Conservation (phyloP, 106 monocot genomes). For the Dendrobium chrysotoxum region DNA sequence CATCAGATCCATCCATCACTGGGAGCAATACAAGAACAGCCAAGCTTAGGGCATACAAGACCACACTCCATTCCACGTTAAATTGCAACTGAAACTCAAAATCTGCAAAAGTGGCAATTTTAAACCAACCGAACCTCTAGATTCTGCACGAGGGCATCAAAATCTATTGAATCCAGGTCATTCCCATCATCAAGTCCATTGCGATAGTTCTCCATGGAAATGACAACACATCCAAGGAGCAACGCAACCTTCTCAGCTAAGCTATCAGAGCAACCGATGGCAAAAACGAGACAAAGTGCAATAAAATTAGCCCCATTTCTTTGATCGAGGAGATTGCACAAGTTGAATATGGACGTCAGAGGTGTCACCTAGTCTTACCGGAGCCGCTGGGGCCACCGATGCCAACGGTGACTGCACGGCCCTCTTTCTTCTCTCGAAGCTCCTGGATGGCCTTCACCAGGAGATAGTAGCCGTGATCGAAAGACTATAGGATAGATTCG, state of each 20-base stretch:
- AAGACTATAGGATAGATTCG: constrained; percentile 34
- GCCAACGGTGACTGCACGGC: constrained; percentile 71
- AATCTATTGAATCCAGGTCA: constrained; percentile 80
- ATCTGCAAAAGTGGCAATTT: not conserved
- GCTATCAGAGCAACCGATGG: constrained; percentile 23
- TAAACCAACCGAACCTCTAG: constrained; percentile 49
- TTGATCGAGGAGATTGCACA: not conserved
- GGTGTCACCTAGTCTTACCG: constrained; percentile 80
- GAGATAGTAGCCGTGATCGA: constrained; percentile 95
- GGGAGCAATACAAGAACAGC: not conserved
- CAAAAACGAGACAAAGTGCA: not conserved
- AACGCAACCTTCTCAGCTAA: constrained; percentile 96
- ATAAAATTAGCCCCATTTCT: not conserved
- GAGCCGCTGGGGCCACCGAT: constrained; percentile 98
- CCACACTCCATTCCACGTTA: not conserved
- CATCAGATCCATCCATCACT: not conserved
- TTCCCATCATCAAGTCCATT: constrained; percentile 72
- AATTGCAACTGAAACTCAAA: constrained; percentile 2
- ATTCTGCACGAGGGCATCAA: constrained; percentile 51
- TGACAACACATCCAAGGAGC: constrained; percentile 69
- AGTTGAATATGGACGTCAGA: not conserved
- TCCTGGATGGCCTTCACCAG: constrained; percentile 96
- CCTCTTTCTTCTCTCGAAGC: constrained; percentile 81
- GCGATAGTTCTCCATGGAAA: constrained; percentile 97
- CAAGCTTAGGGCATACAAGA: not conserved